Base-by-base conservation (phyloP, 306 rosid species). In the Pterocarpus macrocarpus region DNA sequence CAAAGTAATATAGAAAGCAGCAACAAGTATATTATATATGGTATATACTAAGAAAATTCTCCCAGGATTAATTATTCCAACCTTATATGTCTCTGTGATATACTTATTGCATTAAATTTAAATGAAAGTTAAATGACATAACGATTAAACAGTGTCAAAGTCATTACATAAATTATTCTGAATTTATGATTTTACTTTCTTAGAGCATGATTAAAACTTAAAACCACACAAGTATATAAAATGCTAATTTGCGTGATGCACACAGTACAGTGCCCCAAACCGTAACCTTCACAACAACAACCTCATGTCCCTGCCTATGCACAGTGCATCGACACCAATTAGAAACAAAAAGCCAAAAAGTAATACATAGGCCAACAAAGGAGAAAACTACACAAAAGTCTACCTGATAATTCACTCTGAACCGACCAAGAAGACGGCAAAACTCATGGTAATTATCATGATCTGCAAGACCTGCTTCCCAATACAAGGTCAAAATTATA, bases 381-480 rank as follows among this genome's bases (percentile, higher is more conserved):
- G 61, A 53, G 64, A 49, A 83, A 71, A 69, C 11, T 50, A 76
- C 50, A 38, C 35, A 65, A 44, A 82, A 77, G 73, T n/a, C 64
- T 84, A 95, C 99, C 98, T 95, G 99, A 86, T 93, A 95, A 80
- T 95, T 95, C 85, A 93, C 97, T 83, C 97, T 87, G 87, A 95
- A 93, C 67, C 99, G 98, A 56, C 97, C 99, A 81, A 95, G 97
- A 88, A 95, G 99, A 71, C 98, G 98, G 64, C 99, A 95, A 82
- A 90, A 95, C 77, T 95, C 99, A 88, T 95, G 99, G 91, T 95
- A 95, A 87, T 95, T 95, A 85, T 92, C 95, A 84, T 95, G 99
- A 90, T 95, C 99, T 16, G 90, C 95, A 84, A 95, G 92, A 84
- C 99, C 99, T 95, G 92, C 83, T 84, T 65, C 36, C 75, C 58